Conservation (phyloP, 106 monocot species). For the Allium fistulosum region DNA sequence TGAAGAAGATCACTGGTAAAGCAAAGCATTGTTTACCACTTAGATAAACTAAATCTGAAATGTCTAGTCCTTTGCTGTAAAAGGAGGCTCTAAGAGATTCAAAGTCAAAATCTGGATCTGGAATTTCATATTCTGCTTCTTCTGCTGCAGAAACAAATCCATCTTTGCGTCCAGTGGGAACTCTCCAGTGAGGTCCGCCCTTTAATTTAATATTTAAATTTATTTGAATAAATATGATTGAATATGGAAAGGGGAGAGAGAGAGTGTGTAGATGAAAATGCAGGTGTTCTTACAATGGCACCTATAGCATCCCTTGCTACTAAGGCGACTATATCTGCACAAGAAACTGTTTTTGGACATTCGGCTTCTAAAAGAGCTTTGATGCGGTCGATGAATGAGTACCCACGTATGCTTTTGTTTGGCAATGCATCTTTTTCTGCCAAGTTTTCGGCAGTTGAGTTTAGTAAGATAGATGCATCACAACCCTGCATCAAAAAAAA, state of each 20-base stretch:
- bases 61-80: constrained; percentile 2
- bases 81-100: neutral
- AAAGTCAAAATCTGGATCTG: neutral
- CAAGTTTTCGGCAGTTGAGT: neutral
- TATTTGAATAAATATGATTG: neutral
- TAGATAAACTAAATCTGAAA: constrained; percentile 3
- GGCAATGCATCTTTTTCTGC: constrained; percentile 1
- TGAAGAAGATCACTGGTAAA: neutral
- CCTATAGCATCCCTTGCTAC: neutral
- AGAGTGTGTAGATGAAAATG: too few species aligned
- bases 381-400: constrained; percentile 3
- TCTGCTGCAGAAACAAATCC: neutral
- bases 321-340: constrained; percentile 2
- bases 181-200: constrained; percentile 8
- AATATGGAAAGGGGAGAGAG: neutral
- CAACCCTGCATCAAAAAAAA: neutral
- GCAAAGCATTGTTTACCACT: neutral
- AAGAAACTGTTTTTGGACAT: neutral
- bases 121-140: neutral
- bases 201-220: neutral
- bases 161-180: constrained; percentile 10
- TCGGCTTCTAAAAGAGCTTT: neutral
- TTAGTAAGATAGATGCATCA: constrained; percentile 12
- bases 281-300: neutral
- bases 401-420: constrained; percentile 4